A percentile compares a stretch with the other conserved stretches of the same genome.
These are phyloP conservation scores for Trichoderma sp. DNA, from an alignment of 2,329 filamentous ascomycete genomes.

Conservation along the genomic window DNA sequence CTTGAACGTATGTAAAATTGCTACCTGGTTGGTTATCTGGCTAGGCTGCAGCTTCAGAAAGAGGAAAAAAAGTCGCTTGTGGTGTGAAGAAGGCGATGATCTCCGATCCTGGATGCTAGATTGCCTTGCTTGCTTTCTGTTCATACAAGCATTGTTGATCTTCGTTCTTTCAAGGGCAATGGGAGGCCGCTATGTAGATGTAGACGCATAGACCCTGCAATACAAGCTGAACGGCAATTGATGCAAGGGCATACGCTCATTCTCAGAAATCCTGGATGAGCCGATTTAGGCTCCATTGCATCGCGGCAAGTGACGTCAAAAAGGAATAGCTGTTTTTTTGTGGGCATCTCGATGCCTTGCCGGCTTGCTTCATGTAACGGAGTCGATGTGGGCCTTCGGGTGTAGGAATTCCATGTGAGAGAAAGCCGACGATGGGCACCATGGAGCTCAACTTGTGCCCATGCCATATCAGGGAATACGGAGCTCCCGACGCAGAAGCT, in stretches of 20 bases:
- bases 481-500: not conserved
- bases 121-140: not conserved
- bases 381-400: not conserved
- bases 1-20: not conserved
- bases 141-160: not conserved
- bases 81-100: not conserved
- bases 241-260: not conserved
- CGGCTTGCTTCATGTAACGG: not conserved
- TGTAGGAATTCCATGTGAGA: not conserved
- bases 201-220: not conserved
- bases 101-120: not conserved
- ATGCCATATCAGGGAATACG: not conserved
- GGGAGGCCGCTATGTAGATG: not conserved
- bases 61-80: not conserved
- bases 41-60: not conserved
- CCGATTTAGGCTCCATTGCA: not conserved
- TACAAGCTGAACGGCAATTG: not conserved
- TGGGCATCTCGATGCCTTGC: not conserved
- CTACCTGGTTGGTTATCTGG: not conserved
- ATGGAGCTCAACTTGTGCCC: not conserved
- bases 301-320: slow-evolving; percentile 10
- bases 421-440: not conserved
- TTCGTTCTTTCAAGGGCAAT: not conserved
- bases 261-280: not conserved
- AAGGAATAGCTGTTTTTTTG: not conserved